Evolutionary conservation across 208 protist genomes (phyloP).

Genomic region (Trypanosoma boissoni): DNA sequence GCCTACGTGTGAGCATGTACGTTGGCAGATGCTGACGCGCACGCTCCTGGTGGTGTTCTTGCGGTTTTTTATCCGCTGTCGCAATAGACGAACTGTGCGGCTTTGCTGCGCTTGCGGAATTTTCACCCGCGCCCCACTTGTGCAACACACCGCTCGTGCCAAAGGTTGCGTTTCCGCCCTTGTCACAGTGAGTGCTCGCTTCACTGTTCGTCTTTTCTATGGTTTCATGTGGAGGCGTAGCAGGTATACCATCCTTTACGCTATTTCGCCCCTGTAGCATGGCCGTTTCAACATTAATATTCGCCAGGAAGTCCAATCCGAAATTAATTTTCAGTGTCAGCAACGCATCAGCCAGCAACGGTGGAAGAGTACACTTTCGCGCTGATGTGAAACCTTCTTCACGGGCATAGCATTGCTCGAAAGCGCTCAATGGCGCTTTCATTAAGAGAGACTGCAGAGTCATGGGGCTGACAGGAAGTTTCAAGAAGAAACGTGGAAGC

Average conservation of each 20-base stretch:
- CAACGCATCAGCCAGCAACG: conserved; percentile 29
- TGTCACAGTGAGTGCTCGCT: no score
- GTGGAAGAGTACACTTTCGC: conserved; percentile 26
- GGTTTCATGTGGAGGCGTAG: no score
- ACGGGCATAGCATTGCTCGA: conserved; percentile 13
- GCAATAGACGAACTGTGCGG: neutral
- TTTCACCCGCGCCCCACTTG: no score
- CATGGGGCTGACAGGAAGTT: conserved; percentile 16
- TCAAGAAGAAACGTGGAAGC: conserved; percentile 28
- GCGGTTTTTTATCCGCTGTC: neutral
- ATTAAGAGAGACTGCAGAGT: conserved; percentile 22
- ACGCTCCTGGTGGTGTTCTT: neutral
- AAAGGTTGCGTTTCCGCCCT: no score
- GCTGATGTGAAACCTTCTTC: neutral
- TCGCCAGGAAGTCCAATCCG: conserved; percentile 34
- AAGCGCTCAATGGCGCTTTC: conserved; percentile 18
- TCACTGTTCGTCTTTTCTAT: no score
- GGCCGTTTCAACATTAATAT: conserved; percentile 2
- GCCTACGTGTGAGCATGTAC: neutral
- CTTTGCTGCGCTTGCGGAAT: neutral
- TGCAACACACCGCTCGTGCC: no score
- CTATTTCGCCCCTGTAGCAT: neutral
- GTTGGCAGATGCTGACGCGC: neutral
- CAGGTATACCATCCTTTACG: neutral
- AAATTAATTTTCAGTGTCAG: conserved; percentile 26